phyloP scores from a whole-genome alignment of 1,139 yeast genomes.

The Yamadazyma sp. region DNA sequence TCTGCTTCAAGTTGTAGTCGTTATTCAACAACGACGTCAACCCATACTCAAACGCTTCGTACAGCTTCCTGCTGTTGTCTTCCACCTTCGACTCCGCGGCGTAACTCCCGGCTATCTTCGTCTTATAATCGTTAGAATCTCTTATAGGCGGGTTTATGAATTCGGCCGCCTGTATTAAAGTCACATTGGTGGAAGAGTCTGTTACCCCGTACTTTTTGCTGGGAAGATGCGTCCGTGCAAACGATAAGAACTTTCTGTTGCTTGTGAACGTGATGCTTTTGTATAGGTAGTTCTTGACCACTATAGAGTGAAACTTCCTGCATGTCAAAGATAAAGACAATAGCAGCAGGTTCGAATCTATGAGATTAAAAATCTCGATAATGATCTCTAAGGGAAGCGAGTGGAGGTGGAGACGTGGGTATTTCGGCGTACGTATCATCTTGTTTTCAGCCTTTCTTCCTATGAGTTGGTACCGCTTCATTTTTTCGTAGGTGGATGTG shows the following conservation, averaged over 20 bases:
- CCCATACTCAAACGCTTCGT: conserved; percentile 26
- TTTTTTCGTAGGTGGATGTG: too few relatives aligned
- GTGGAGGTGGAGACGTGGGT: conserved; percentile 31
- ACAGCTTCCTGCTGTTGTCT: conserved; percentile 19
- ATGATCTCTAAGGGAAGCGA: conserved; percentile 47
- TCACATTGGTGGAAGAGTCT: conserved; percentile 32
- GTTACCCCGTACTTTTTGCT: conserved; percentile 19
- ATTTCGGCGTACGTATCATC: conserved; percentile 16
- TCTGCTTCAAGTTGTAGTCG: conserved; percentile 30
- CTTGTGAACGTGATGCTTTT: conserved; percentile 26
- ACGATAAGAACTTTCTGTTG: conserved; percentile 29
- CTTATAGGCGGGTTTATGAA: conserved; percentile 37
- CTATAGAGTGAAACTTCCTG: conserved; percentile 32
- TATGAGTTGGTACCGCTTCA: conserved; percentile 38
- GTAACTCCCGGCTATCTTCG: conserved; percentile 43
- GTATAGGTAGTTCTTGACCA: conserved; percentile 40
- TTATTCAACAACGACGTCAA: conserved; percentile 28
- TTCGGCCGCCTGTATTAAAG: conserved; percentile 27
- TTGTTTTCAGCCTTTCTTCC: conserved; percentile 32
- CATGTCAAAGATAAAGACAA: conserved; percentile 33
- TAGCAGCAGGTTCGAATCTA: conserved; percentile 20
- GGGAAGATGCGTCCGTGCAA: conserved; percentile 30
- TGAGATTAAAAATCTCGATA: conserved; percentile 30
- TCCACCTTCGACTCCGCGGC: conserved; percentile 26
- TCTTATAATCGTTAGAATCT: conserved; percentile 22